Evolutionary conservation across 2,329 filamentous ascomycete genomes (phyloP), one percentile per base, ranked within the genome.

Genomic region (Verticillium nonalfalfae): DNA sequence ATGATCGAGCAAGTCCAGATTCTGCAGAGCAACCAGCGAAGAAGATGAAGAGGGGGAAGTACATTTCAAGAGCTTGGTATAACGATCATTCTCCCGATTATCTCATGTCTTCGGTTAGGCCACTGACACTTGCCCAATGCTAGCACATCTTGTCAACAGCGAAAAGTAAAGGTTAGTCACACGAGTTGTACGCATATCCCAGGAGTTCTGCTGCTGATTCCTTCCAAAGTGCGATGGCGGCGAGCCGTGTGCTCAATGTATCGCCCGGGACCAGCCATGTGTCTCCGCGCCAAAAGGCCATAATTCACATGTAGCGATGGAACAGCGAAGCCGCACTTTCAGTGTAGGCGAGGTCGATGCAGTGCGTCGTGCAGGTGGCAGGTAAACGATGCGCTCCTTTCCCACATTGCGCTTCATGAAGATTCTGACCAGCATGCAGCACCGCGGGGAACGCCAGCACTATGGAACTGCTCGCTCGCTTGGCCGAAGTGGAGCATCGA

Each of bases 21-120:
- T 34, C 54, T 18, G 33, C 61, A 45, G 58, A 54, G 14, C 57
- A 38, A 14, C 59, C 52, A 3, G 56, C 59, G n/a, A 63, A 63
- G 58, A 61, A 57, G 26, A 56, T 50, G 36, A 63, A 63, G 40
- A 59, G 60, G 15, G 62, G 60, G 9, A 61, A 60, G 38, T 63
- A 63, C 58, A 61, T 63, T n/a, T 61, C 60, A 2, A 59, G 58
- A 15, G 62, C 62, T 36, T 63, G 62, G 62, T 63, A 59, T 18
- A 60, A 56, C 21, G 34, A 57, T 9, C 54, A 14, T 36, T 18
- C 26, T 26, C 26, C 26, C 26, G 26, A 26, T 26, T n/a, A 21
- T 13, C 21, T 10, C 7, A 40, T 6, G 39, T 50, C 18, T 50
- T 26, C n/a, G 21, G 2, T 50, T 5, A 18, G n/a, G 3, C 21